Base-by-base conservation (phyloP, 2,329 filamentous ascomycete genomes). In the Celoporthe dispersa region DNA sequence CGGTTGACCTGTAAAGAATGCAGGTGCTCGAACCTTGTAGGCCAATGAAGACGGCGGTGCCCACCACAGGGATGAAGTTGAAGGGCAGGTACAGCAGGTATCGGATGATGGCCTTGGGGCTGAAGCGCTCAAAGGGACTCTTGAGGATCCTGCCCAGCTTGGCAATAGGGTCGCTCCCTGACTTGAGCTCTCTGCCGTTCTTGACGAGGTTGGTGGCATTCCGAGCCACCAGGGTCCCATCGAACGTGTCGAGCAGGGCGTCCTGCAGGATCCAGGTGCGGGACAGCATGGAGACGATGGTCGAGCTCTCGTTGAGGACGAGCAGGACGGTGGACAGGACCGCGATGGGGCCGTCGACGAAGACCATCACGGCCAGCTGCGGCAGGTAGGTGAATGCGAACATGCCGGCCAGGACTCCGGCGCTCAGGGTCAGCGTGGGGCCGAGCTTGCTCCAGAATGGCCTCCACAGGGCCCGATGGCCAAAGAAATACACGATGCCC, bases 21-120 rank as follows among this genome's bases (percentile, higher is more conserved):
- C 19, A 8, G 44, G 44, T 9, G 8, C 61, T 63, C 69, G 79
- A 80, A 80, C 91, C 92, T 80, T 97, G 94, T 22, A 97, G 78
- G 37, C 92, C 79, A 44, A 98, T 86, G 79, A 97, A 98, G 5
- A 94, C 82, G 9, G 90, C 83, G 0, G 94, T 97, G 7, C 95
- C 95, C 25, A 97, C 88, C 0, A 98, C 86, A 0, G 95, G 95
- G 66, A 98, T 94, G 78, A 97, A 94, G 82, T 98, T 98, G 71
- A 98, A 85, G 14, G 95, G 94, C 57, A 97, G 84, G 78, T 97
- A 96, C 82, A 98, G 88, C 73, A 97, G 78, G 76, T 95, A 95
- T 71, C 93, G 86, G 53, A 97, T 82, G 60, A 97, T 80, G 9
- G 91, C 89, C 75, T 84, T 88, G 37, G 85, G 84, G 37, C 85